Evolutionary conservation across 176 grass and related monocot species (phyloP), one percentile per base, ranked within the genome.

Genomic region (Juncus inflexus): DNA sequence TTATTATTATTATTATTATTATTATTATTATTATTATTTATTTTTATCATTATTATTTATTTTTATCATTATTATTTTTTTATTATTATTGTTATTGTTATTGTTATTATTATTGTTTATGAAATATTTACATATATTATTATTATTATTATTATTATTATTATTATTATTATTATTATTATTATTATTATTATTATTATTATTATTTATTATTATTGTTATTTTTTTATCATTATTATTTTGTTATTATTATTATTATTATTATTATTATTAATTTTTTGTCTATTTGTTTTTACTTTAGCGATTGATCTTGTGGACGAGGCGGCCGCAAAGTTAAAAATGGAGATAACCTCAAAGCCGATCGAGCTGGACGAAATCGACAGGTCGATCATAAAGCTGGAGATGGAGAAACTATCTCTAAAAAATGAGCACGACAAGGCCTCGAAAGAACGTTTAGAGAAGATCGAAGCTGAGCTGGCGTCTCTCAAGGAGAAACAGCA

Each of bases 221-320:
- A 36, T 3, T 36, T 58, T 12, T 54, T 28, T 28, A 28, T 28
- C 19, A 28, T 28, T 28, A 28, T 28, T 28, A 28, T 28, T 28
- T 28, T 28, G 1, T 28, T 28, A 28, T 28, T 28, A 28, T 28
- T 28, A 28, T 28, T 11, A 10, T 13, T 77, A 38, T 65, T 74
- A 4, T 58, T 62, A 2, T 63, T 64, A 42, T 2, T 52, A 28
- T 28, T 28, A 28, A 28, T 28, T 28, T 28, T 28, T 28, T 28
- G 1, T 28, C 1, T 73, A n/a, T 78, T 16, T 6, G 4, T 11
- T 19, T 89, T 74, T 79, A 97, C 13, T 89, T 74, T 79, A 97
- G 87, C 92, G 37, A 91, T 97, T 83, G 92, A 96, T 86, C 80
- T 96, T 60, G 87, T 96, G 77, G 92, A 96, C 64, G 92, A 91